These are phyloP conservation scores for Penicillium turbatum DNA, from an alignment of 495 filamentous ascomycete species.

Conservation along the genomic window DNA sequence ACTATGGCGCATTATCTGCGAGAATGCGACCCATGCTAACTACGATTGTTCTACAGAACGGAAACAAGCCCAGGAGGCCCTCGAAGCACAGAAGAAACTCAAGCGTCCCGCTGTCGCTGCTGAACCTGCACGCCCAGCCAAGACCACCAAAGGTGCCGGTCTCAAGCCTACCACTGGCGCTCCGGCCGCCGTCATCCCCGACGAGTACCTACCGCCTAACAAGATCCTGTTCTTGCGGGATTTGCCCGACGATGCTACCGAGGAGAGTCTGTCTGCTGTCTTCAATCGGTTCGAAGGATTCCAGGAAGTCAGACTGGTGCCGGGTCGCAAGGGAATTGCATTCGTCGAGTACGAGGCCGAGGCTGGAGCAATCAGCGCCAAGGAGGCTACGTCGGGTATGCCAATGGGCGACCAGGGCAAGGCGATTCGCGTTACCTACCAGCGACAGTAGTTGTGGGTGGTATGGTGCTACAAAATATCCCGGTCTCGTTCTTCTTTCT, in stretches of 20 bases:
- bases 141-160: slow-evolving; percentile 69
- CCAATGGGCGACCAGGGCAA: slow-evolving; percentile 65
- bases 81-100: slow-evolving; percentile 77
- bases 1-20: background rate
- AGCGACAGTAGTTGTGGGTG: slow-evolving; percentile 61
- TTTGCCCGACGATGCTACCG: slow-evolving; percentile 79
- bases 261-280: slow-evolving; percentile 70
- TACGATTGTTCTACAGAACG: slow-evolving; percentile 55
- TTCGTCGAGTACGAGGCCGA: slow-evolving; percentile 96
- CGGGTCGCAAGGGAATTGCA: slow-evolving; percentile 81
- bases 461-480: slow-evolving; percentile 17
- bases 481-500: slow-evolving; percentile 16
- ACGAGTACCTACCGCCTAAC: slow-evolving; percentile 97
- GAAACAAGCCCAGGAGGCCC: slow-evolving; percentile 80
- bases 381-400: slow-evolving; percentile 94
- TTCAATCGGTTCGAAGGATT: slow-evolving; percentile 94
- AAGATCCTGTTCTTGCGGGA: slow-evolving; percentile 96
- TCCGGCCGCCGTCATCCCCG: slow-evolving; percentile 75
- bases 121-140: slow-evolving; percentile 58
- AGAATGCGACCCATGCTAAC: slow-evolving; percentile 3
- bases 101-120: slow-evolving; percentile 61
- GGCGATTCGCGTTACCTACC: slow-evolving; percentile 81
- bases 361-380: slow-evolving; percentile 84
- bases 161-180: slow-evolving; percentile 73
- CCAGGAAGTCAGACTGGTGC: slow-evolving; percentile 84